Evolutionary conservation across 2,329 filamentous ascomycete genomes (phyloP), one percentile per base, ranked within the genome.

Genomic region (Ceratocystis cubensis): DNA sequence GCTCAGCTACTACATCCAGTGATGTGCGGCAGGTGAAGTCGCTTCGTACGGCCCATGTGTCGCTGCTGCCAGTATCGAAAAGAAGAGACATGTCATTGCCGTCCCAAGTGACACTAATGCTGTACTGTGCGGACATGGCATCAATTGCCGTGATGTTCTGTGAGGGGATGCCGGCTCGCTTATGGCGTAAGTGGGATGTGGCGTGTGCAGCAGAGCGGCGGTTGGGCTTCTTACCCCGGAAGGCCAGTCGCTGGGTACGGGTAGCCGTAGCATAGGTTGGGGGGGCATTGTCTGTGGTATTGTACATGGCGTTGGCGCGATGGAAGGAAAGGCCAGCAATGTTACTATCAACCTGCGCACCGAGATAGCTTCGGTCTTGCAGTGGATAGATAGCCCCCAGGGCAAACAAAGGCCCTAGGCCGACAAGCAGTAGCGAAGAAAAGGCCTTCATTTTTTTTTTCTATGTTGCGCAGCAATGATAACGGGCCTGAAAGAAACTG

Each of bases 31-130:
- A 82, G 56, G 72, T 71, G 68, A 80, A 81, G 37, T 75, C 74
- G 0, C 70, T 71, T 10, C 73, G 73, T 44, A 76, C 75, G 1
- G 77, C 75, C 80, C 80, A 82, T 0, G 80, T 82, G 68, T 83
- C 80, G 25, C 79, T 77, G 70, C 79, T 81, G 28, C 78, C 80
- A 0, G 80, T 81, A 69, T 82, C 80, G 61, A 83, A 73, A 13
- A 81, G 70, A 33, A 82, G 71, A 73, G 75, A 77, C 37, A 77
- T 70, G 0, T 74, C 73, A 6, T 71, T 71, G 17, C 72, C 73
- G 45, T 78, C 76, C 76, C 77, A 79, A 3, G 66, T 70, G 59
- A 76, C 77, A 61, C 77, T 71, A 56, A 79, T 72, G 65, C 75
- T 76, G 64, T 79, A 79, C 64, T 78, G 76, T 1, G 76, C 78